Evolutionary conservation across 176 grass and related monocot species (phyloP).

Genomic region (Oryza officinalis): DNA sequence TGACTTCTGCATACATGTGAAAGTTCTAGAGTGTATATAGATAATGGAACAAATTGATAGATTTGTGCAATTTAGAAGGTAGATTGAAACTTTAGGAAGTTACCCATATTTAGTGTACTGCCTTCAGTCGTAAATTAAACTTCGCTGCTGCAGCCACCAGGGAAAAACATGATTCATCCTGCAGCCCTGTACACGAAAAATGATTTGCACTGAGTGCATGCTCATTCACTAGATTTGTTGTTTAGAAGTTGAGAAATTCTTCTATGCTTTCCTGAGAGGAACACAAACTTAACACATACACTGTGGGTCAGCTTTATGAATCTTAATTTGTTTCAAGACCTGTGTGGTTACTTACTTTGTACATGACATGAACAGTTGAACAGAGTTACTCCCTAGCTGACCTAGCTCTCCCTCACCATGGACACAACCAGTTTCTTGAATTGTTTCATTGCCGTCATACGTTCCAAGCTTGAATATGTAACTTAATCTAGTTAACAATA

Average conservation of each 20-base stretch:
- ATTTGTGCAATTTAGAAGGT: neutral
- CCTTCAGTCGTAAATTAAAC: conserved; percentile 2
- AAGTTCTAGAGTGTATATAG: neutral
- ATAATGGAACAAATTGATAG: neutral
- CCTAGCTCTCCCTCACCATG: neutral
- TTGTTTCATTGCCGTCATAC: neutral
- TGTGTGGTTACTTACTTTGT: neutral
- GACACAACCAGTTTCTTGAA: conserved; percentile 2
- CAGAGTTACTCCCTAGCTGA: neutral
- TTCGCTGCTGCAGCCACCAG: neutral
- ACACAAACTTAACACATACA: neutral
- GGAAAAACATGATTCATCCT: neutral
- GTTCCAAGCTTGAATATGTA: conserved; percentile 1
- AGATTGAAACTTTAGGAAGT: neutral
- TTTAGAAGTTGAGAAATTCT: neutral
- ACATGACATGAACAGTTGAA: neutral
- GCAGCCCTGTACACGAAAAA: neutral
- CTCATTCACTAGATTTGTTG: neutral
- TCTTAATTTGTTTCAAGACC: conserved; percentile 4
- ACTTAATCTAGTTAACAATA: neutral
- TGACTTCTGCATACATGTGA: neutral
- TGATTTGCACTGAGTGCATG: neutral
- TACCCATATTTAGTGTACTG: neutral
- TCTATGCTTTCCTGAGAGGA: neutral
- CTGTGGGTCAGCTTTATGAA: neutral